These are phyloP conservation scores for Suillus occidentalis DNA, from an alignment of 768 basidiomycete species.

Conservation along the genomic window DNA sequence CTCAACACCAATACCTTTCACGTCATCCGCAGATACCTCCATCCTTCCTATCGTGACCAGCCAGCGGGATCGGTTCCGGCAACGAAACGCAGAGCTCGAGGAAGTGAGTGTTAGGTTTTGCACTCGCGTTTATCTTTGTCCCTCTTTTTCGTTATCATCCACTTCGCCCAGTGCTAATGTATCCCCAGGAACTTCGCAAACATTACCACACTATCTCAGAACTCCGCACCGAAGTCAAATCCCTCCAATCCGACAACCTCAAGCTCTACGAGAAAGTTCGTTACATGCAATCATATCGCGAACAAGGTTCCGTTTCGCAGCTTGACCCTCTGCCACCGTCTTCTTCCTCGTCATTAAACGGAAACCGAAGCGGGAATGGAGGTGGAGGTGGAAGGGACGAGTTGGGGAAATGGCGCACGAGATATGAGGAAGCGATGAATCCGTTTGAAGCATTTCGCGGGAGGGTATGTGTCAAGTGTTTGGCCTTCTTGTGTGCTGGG, in stretches of 20 bases:
- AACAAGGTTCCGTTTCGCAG: slow-evolving; percentile 66
- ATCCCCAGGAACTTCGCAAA: slow-evolving; percentile 80
- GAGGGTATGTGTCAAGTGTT: slow-evolving; percentile 56
- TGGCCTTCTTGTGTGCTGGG: not conserved
- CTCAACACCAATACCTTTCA: slow-evolving; percentile 68
- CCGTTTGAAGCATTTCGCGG: slow-evolving; percentile 98
- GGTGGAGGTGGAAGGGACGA: slow-evolving; percentile 55
- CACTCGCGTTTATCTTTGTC: not conserved
- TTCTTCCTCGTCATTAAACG: slow-evolving; percentile 26
- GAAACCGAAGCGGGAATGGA: slow-evolving; percentile 39
- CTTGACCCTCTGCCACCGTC: slow-evolving; percentile 63
- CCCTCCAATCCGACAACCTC: slow-evolving; percentile 90
- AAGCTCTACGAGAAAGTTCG: slow-evolving; percentile 99
- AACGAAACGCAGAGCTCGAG: slow-evolving; percentile 95
- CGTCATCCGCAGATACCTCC: slow-evolving; percentile 81
- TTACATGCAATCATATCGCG: slow-evolving; percentile 96
- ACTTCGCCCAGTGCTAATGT: not conserved
- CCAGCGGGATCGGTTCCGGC: slow-evolving; percentile 96
- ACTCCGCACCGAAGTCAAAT: slow-evolving; percentile 88
- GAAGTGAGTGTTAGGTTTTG: slow-evolving; percentile 53
- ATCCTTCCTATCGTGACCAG: slow-evolving; percentile 98
- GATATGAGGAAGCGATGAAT: slow-evolving; percentile 97
- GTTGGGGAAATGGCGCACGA: slow-evolving; percentile 83
- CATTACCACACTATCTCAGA: slow-evolving; percentile 95
- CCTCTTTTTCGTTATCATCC: slow-evolving; percentile 1